Evolutionary conservation across 2,329 filamentous ascomycete genomes (phyloP).

Genomic region (Phaeosphaeriaceae sp.): DNA sequence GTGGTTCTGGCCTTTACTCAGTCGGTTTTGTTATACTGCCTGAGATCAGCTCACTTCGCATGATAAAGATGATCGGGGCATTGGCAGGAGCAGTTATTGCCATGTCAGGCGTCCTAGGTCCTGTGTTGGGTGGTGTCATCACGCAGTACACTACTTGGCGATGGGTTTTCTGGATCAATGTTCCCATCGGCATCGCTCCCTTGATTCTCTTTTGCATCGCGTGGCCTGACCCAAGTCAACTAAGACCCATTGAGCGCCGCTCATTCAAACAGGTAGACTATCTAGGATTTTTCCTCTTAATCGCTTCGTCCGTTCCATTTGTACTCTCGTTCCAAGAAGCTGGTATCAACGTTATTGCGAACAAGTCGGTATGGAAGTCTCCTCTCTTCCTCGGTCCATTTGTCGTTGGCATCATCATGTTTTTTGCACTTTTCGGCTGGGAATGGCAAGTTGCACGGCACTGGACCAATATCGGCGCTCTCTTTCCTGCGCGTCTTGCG

Average conservation of each 20-base stretch:
- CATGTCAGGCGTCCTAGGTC: slow-evolving; percentile 12
- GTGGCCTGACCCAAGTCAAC: slow-evolving; percentile 9
- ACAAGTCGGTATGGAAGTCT: slow-evolving; percentile 8
- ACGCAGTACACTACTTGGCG: slow-evolving; percentile 11
- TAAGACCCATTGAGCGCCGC: slow-evolving; percentile 3
- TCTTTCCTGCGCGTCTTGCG: slow-evolving; percentile 10
- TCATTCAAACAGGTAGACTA: slow-evolving; percentile 32
- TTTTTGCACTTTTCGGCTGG: slow-evolving; percentile 8
- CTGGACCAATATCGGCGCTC: slow-evolving; percentile 8
- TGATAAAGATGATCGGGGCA: slow-evolving; percentile 7
- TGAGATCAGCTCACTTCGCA: slow-evolving; percentile 31
- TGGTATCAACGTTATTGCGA: slow-evolving; percentile 36
- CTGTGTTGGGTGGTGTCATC: slow-evolving; percentile 16
- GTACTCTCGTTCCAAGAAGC: slow-evolving; percentile 65
- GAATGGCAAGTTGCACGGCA: slow-evolving; percentile 7
- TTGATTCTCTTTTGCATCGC: slow-evolving; percentile 2
- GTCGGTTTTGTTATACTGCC: slow-evolving; percentile 37
- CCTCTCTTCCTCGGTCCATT: slow-evolving; percentile 8
- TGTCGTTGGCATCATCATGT: slow-evolving; percentile 5
- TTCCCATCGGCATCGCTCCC: slow-evolving; percentile 31
- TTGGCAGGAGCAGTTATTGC: slow-evolving; percentile 11
- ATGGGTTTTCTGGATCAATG: slow-evolving; percentile 22
- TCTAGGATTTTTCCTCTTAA: slow-evolving; percentile 59
- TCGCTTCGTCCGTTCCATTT: slow-evolving; percentile 61
- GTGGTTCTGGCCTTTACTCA: slow-evolving; percentile 37